A percentile compares a stretch with the other conserved stretches of the same genome.
Conservation (phyloP, 2,329 filamentous ascomycete species). For the Fusarium ambrosium region DNA sequence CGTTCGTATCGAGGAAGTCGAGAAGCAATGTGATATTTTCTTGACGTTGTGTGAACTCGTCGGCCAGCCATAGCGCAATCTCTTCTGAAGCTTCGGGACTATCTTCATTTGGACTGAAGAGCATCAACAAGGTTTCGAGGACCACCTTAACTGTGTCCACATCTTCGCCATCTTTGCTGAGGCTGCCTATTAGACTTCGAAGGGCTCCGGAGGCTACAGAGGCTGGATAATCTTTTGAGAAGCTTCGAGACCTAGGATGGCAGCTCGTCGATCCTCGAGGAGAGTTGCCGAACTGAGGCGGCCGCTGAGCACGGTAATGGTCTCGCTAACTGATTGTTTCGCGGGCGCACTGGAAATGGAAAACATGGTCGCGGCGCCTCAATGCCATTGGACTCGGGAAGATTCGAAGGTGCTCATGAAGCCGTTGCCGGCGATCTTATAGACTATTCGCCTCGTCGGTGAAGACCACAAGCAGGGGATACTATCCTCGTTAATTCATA, state of each 20-base stretch:
- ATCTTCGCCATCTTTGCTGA: constrained; percentile 91
- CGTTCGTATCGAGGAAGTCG: constrained; percentile 86
- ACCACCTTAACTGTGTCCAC: constrained; percentile 96
- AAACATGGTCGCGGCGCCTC: constrained; percentile 64
- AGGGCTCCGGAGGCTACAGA: constrained; percentile 95
- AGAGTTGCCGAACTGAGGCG: constrained; percentile 91
- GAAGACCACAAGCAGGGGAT: constrained; percentile 14
- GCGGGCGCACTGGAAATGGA: constrained; percentile 81
- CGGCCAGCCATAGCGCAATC: constrained; percentile 94
- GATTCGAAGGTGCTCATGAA: constrained; percentile 27
- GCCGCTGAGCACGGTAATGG: constrained; percentile 89
- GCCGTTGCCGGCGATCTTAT: constrained; percentile 27
- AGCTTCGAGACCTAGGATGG: constrained; percentile 95
- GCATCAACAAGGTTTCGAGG: constrained; percentile 93
- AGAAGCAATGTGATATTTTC: constrained; percentile 95
- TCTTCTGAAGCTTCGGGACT: constrained; percentile 96
- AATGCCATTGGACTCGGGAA: constrained; percentile 49
- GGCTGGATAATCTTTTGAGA: constrained; percentile 95
- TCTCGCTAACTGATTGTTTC: constrained; percentile 95
- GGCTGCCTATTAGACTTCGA: constrained; percentile 85
- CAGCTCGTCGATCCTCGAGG: constrained; percentile 92
- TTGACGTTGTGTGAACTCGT: constrained; percentile 97
- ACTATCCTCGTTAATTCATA: constrained; percentile 30
- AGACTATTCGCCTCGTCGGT: constrained; percentile 9
- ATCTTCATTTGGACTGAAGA: constrained; percentile 79